These are phyloP conservation scores for Agaricus subrufescens DNA, from an alignment of 768 basidiomycete genomes.

Conservation along the genomic window DNA sequence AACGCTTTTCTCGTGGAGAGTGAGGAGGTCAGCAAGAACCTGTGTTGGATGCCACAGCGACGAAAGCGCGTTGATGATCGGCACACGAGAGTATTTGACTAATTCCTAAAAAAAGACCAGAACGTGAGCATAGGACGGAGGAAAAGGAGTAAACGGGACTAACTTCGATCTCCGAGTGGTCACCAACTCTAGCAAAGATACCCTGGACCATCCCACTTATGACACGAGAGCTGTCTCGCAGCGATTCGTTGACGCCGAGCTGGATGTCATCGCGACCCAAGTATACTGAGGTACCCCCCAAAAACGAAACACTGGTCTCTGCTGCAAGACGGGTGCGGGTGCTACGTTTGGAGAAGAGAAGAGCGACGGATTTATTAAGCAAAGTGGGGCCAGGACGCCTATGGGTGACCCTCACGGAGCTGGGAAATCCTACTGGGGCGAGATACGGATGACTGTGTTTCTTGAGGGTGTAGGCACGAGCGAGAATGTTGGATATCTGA, in stretches of 20 bases:
- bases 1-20: conserved; percentile 72
- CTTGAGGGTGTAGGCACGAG: conserved; percentile 64
- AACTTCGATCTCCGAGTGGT: conserved; percentile 90
- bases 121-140: not conserved
- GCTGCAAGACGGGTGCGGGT: conserved; percentile 88
- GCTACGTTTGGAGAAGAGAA: conserved; percentile 90
- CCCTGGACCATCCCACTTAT: conserved; percentile 95
- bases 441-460: conserved; percentile 64
- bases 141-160: conserved; percentile 15
- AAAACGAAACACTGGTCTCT: conserved; percentile 72
- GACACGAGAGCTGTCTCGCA: conserved; percentile 81
- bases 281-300: conserved; percentile 90
- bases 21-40: conserved; percentile 88
- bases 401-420: conserved; percentile 28
- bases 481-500: conserved; percentile 66
- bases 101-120: conserved; percentile 59
- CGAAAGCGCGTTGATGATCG: conserved; percentile 94
- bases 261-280: conserved; percentile 90
- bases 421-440: conserved; percentile 40
- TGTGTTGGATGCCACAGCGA: conserved; percentile 97
- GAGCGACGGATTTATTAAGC: conserved; percentile 78
- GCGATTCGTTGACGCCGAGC: conserved; percentile 89
- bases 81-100: conserved; percentile 85
- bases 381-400: conserved; percentile 71
- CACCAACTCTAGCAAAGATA: conserved; percentile 94